Base-by-base conservation (phyloP, 306 rosid species). In the Pterocarpus macrocarpus region DNA sequence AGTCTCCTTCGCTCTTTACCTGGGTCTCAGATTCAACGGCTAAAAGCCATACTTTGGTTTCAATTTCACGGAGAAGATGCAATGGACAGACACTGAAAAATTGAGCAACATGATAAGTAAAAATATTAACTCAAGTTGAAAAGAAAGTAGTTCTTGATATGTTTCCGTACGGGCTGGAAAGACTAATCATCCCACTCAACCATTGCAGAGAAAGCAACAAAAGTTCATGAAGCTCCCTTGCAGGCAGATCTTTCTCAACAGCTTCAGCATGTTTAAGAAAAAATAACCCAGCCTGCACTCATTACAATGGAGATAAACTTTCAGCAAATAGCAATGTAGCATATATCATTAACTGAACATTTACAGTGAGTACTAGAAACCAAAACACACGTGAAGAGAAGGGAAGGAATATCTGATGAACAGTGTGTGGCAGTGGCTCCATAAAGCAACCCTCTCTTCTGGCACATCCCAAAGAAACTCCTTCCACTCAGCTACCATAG, bases 391-490 rank as follows among this genome's bases (percentile, higher is more conserved):
- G 85, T 95, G 97, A 80, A 91, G 88, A 84, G 97, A 86, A 73
- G 99, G 99, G 80, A 95, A 91, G 82, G 97, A 91, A 86, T 91
- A 89, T 91, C 99, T 85, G 82, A 95, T 89, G 86, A 95, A 95
- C 45, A 95, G 90, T 8, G 94, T 78, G 85, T 93, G 97, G 87
- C 99, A 95, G 88, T 95, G 99, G 69, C 87, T 85, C 99, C 99
- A 95, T 81, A 95, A 83, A 68, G 99, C 99, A 80, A 85, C 88
- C 80, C 99, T 88, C 88, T 95, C 99, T 85, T 95, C 99, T 58
- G 97, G 95, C 74, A 95, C 99, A 80, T 95, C 99, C 99, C 99
- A 95, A 85, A 95, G 97, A 81, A 90, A 95, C 81, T 93, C 99
- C 85, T 93, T 91, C 99, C 99, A 95, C 80, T 95, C 99, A 52